Percentiles rank a stretch among this genome's conserved stretches.
Evolutionary conservation across 202 grass and related monocot genomes (phyloP).

Genomic region (Setaria italica): DNA sequence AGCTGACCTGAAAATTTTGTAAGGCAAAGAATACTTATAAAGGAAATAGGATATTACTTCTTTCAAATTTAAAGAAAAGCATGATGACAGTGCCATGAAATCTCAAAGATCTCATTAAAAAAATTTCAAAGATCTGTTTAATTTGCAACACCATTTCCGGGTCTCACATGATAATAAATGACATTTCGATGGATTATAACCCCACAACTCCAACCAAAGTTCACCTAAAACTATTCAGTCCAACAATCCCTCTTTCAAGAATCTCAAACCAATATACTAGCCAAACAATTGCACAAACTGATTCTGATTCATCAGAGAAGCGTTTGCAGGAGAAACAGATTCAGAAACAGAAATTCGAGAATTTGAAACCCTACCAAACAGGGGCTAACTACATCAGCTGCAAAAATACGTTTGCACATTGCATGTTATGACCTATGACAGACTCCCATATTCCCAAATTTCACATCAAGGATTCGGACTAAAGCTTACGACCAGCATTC

Average conservation of each 20-base stretch:
- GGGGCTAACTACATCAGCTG: neutral
- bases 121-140: conserved; percentile 3
- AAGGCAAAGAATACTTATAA: neutral
- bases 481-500: neutral
- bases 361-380: neutral
- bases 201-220: neutral
- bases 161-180: conserved; percentile 6
- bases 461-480: conserved; percentile 8
- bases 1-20: conserved; percentile 15
- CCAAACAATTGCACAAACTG: neutral
- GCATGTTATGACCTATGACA: conserved; percentile 24
- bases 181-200: conserved; percentile 21
- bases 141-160: neutral
- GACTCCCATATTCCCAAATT: conserved; percentile 19
- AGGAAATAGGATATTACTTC: neutral
- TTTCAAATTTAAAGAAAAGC: neutral
- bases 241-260: neutral
- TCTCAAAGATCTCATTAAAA: neutral
- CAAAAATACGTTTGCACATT: conserved; percentile 17
- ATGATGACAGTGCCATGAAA: conserved; percentile 21
- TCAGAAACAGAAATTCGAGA: neutral
- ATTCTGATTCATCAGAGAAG: neutral
- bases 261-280: neutral
- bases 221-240: neutral
- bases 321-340: neutral